Base-by-base conservation (phyloP, 139 green algal genomes). In the Trebouxia sp. region DNA sequence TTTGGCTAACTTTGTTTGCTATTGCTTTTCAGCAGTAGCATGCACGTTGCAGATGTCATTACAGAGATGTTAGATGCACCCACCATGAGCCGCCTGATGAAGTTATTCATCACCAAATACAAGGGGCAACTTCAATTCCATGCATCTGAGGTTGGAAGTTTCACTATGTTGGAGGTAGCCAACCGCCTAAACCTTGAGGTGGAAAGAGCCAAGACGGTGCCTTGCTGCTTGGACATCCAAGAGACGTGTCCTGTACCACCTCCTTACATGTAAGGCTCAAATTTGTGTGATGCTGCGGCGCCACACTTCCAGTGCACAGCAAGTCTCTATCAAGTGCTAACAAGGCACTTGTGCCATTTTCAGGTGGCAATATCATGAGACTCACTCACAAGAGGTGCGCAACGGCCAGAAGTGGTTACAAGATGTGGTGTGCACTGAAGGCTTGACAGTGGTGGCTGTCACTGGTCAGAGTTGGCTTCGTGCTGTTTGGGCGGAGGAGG, bases 31-130 rank as follows among this genome's bases (percentile, higher is more conserved):
- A 66, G 26, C 38, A 26, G 55, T 38, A 11, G n/a, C n/a, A 66
- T 66, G 55, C n/a, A 26, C 38, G 55, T 66, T 66, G 55, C 55
- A 66, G 55, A 66, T 26, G 55, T 66, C 55, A 37, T 66, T 66
- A 66, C 55, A 39, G 55, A 66, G 7, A 39, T 66, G 55, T 66
- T 66, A 11, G 26, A 66, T 66, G 22, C 55, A 66, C n/a, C 55
- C 7, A 66, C n/a, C 38, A 66, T 66, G 55, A 66, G 55, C 55
- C 26, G 26, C 11, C 12, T 66, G 12, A 26, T 66, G 55, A 66
- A 66, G n/a, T n/a, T 66, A 38, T 26, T n/a, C n/a, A 38, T 39
- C 6, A n/a, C n/a, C 55, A 66, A 66, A 26, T 66, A 66, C 55
- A 66, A 66, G 22, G 55, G 55, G 7, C 55, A n/a, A 66, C 55